Evolutionary conservation across 768 basidiomycete genomes (phyloP).

Genomic region (Naganishia kalamii): DNA sequence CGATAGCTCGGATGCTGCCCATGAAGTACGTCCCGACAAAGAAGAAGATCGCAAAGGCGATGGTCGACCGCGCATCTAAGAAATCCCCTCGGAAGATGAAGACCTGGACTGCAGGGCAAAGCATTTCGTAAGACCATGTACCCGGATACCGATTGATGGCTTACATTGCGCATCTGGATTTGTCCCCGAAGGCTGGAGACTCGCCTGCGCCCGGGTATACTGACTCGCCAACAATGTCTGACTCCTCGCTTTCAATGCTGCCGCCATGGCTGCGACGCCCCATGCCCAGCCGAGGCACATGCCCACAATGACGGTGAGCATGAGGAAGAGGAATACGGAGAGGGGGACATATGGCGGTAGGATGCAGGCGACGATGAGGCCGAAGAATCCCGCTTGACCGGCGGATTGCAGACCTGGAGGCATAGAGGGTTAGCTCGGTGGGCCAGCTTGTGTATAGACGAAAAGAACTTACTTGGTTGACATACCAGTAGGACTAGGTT

Average conservation of each 20-base stretch:
- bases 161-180: slow-evolving; percentile 40
- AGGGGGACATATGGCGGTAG: slow-evolving; percentile 54
- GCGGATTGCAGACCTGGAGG: slow-evolving; percentile 30
- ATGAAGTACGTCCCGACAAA: slow-evolving; percentile 51
- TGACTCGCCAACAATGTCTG: slow-evolving; percentile 1
- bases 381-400: slow-evolving; percentile 51
- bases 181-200: slow-evolving; percentile 23
- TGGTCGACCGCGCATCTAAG: slow-evolving; percentile 52
- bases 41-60: slow-evolving; percentile 54
- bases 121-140: not conserved
- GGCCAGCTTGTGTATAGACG: not conserved
- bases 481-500: slow-evolving; percentile 36
- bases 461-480: slow-evolving; percentile 29
- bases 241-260: slow-evolving; percentile 48
- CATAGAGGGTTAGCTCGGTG: not conserved
- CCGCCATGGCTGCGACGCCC: slow-evolving; percentile 55
- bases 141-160: not conserved
- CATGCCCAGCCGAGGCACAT: slow-evolving; percentile 56
- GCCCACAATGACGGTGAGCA: slow-evolving; percentile 53
- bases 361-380: slow-evolving; percentile 42
- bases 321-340: slow-evolving; percentile 53
- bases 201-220: slow-evolving; percentile 10
- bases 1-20: slow-evolving; percentile 52
- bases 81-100: slow-evolving; percentile 55
- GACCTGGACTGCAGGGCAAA: slow-evolving; percentile 33